Conservation (phyloP, 1,284 basidiomycete genomes). For the Entoloma clypeatum region DNA sequence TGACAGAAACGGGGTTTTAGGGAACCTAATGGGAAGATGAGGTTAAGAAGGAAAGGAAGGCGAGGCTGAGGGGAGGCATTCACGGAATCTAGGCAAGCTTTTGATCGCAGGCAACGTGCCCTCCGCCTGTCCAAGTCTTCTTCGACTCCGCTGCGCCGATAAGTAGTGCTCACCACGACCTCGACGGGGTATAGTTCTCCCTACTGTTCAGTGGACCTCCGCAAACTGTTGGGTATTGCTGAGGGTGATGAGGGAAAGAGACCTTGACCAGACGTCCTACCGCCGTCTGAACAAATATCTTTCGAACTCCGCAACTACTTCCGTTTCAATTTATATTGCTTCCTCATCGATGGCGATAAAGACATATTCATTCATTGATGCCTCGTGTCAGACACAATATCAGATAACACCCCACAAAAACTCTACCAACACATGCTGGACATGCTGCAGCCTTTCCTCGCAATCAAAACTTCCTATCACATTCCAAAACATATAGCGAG, state of each 20-base stretch:
- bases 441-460: too few species aligned
- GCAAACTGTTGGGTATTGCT: too few species aligned
- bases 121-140: conserved; percentile 35
- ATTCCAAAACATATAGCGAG: too few species aligned
- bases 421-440: conserved; percentile 22
- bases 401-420: too few species aligned
- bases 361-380: conserved; percentile 16
- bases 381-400: conserved; percentile 18
- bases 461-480: too few species aligned
- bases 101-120: conserved; percentile 75
- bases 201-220: too few species aligned
- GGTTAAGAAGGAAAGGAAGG: conserved; percentile 47
- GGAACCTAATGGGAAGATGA: conserved; percentile 29
- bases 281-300: too few species aligned
- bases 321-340: neutral
- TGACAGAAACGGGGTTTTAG: conserved; percentile 30
- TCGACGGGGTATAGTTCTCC: too few species aligned
- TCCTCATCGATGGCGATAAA: conserved; percentile 18
- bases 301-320: conserved; percentile 25
- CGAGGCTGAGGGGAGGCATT: conserved; percentile 56
- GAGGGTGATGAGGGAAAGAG: too few species aligned
- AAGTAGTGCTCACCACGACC: conserved; percentile 18
- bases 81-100: conserved; percentile 44
- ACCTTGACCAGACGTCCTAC: too few species aligned
- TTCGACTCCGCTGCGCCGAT: conserved; percentile 22